Evolutionary conservation across 805 yeast genomes (phyloP).

Genomic region (Candida endomychidarum): DNA sequence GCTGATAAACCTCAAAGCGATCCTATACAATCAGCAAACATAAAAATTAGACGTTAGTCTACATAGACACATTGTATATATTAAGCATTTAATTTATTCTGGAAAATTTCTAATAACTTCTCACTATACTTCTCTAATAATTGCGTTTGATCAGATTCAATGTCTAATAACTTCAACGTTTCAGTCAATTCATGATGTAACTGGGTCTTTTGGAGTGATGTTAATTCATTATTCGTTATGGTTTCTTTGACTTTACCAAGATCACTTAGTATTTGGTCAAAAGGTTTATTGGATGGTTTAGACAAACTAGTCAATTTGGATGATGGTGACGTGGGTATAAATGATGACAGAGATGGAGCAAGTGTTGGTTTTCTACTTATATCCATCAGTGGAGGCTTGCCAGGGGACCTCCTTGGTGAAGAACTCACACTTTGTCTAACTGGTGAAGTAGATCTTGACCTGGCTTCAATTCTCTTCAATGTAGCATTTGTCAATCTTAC

Average conservation of each 20-base stretch:
- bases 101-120: slow-evolving; percentile 29
- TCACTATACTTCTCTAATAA: slow-evolving; percentile 39
- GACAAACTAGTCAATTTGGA: not conserved
- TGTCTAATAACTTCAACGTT: not conserved
- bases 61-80: slow-evolving; percentile 5
- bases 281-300: not conserved
- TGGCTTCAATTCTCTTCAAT: slow-evolving; percentile 33
- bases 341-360: slow-evolving; percentile 1
- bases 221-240: slow-evolving; percentile 11
- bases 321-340: not conserved
- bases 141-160: slow-evolving; percentile 11
- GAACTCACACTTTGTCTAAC: slow-evolving; percentile 7
- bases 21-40: slow-evolving; percentile 39
- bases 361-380: slow-evolving; percentile 3
- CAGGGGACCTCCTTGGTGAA: not conserved
- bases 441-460: slow-evolving; percentile 15
- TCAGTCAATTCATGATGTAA: not conserved
- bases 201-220: slow-evolving; percentile 5
- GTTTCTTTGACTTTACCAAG: not conserved
- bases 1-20: slow-evolving; percentile 29
- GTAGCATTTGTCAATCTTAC: slow-evolving; percentile 29
- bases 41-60: slow-evolving; percentile 33
- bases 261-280: not conserved
- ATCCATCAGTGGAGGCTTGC: slow-evolving; percentile 6
- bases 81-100: slow-evolving; percentile 22